Percentiles rank a stretch among this genome's conserved stretches.
Conservation (phyloP, 345 rosid species). For the Cochlearia excelsa region DNA sequence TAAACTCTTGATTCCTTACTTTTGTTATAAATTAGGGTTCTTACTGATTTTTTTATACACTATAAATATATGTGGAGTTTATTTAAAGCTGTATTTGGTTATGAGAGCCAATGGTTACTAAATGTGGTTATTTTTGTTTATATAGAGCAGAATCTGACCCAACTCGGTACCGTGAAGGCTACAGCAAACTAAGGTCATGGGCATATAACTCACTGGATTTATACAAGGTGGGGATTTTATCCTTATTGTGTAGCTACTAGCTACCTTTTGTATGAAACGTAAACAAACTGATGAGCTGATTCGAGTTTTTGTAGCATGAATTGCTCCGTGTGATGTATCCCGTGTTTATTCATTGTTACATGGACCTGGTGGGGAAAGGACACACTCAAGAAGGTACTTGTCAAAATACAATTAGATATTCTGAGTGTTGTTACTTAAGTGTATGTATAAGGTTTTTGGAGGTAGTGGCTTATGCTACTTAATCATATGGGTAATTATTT, state of each 20-base stretch:
- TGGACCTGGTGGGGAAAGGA: constrained; percentile 86
- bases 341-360: constrained; percentile 82
- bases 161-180: constrained; percentile 60
- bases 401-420: not conserved
- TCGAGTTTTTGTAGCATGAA: constrained; percentile 63
- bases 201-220: constrained; percentile 73
- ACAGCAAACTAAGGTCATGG: constrained; percentile 86
- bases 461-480: constrained; percentile 6
- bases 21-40: too few species aligned
- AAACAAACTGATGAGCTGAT: constrained; percentile 11
- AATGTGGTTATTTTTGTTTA: constrained; percentile 9
- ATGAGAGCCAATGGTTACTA: not conserved
- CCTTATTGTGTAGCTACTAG: not conserved
- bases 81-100: too few species aligned
- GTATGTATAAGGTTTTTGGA: not conserved
- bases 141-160: constrained; percentile 66
- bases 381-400: constrained; percentile 71
- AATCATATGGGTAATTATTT: constrained; percentile 15
- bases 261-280: not conserved
- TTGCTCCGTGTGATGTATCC: constrained; percentile 97
- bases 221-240: constrained; percentile 55
- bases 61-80: too few species aligned
- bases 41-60: too few species aligned
- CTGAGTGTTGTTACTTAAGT: not conserved
- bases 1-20: too few species aligned